These are phyloP conservation scores for Plasmopara viticola DNA, from an alignment of 352 stramenopile genomes.

Conservation along the genomic window DNA sequence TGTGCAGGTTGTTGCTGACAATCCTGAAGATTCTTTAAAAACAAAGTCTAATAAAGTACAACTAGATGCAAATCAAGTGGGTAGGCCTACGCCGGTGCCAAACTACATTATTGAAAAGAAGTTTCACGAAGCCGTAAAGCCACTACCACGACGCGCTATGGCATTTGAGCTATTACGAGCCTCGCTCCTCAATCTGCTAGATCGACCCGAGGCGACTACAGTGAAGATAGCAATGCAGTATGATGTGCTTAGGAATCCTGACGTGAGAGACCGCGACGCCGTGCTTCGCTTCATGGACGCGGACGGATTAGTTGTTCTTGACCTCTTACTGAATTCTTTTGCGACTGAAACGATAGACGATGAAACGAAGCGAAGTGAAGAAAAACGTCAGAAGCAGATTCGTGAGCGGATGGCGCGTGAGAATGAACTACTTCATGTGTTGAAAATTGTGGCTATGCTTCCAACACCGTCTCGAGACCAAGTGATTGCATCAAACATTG, in stretches of 20 bases:
- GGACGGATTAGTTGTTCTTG: conserved; percentile 50
- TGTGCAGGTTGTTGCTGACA: conserved; percentile 3
- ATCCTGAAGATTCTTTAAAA: background rate
- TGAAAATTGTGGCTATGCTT: conserved; percentile 70
- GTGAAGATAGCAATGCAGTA: conserved; percentile 49
- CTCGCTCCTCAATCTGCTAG: conserved; percentile 49
- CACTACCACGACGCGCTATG: conserved; percentile 37
- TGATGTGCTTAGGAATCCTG: conserved; percentile 48
- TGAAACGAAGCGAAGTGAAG: conserved; percentile 15
- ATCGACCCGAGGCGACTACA: conserved; percentile 28
- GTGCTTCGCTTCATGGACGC: conserved; percentile 56
- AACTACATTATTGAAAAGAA: conserved; percentile 50
- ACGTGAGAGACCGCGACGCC: conserved; percentile 57
- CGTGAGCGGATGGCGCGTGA: conserved; percentile 21
- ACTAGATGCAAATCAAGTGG: background rate
- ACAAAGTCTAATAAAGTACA: background rate
- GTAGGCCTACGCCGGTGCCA: conserved; percentile 9
- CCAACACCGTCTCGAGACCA: conserved; percentile 44
- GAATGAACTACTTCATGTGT: conserved; percentile 22
- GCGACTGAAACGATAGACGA: conserved; percentile 25
- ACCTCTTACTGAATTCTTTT: conserved; percentile 39
- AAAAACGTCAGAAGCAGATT: conserved; percentile 4
- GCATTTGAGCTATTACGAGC: conserved; percentile 59
- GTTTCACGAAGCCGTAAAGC: conserved; percentile 22
- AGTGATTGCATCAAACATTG: conserved; percentile 55